Base-by-base conservation (phyloP, 164 flowering plant species). In the Cinnamomum micranthum region DNA sequence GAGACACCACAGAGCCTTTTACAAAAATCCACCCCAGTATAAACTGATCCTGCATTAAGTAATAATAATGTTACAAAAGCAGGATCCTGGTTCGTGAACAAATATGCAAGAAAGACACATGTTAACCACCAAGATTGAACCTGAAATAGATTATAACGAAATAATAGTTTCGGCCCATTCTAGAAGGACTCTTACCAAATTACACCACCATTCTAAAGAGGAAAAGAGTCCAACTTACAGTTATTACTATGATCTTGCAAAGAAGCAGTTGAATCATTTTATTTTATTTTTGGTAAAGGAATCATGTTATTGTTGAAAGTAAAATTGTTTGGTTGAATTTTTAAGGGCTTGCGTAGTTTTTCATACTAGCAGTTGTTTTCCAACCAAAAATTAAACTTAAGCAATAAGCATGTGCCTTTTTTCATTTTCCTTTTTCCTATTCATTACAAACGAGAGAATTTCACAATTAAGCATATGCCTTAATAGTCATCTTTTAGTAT, bases 1-100 rank as follows among this genome's bases (percentile, higher is more conserved):
- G 98, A 93, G 52, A 95, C 98, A 66, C 99, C 99, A 73, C 98
- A 95, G 75, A 95, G 82, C 79, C 97, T 90, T 86, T 95, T 95
- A 77, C 98, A 95, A 84, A 95, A 95, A 80, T 93, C 99, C 68
- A 95, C 99, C 63, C 99, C 98, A 79, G 91, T 87, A 83, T 95
- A 95, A n/a, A 95, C 98, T 68, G 95, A 90, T 22, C 87, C 98
- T 94, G 96, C 82, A 84, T 50, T 71, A 25, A 70, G 27, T 22
- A 66, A 64, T 15, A 66, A 66, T 31, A 31, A 66, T 27, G n/a
- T 66, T 28, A 27, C 47, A 74, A 17, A 59, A 66, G 19, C 33
- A 19, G n/a, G 20, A 17, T 60, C 68, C 65, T 22, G 10, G 66
- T 41, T 41, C 7, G 47, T 9, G 47, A 41, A 9, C 47, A 41